These are phyloP conservation scores for Stromatinia cepivora DNA, from an alignment of 2,329 filamentous ascomycete species.

Conservation along the genomic window DNA sequence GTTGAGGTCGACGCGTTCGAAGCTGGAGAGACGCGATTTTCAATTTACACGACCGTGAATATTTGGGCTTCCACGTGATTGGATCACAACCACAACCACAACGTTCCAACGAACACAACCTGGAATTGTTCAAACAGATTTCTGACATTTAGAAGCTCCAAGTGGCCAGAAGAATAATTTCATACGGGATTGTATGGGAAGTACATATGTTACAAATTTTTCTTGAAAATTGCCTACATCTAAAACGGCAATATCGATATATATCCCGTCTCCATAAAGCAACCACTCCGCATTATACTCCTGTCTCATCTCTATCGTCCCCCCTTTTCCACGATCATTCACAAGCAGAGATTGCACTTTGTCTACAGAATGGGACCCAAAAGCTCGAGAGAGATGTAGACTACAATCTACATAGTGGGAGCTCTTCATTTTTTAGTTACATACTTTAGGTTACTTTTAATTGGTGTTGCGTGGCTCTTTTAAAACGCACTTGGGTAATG, in stretches of 20 bases:
- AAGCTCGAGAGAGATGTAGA: not conserved
- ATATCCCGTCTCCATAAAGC: not conserved
- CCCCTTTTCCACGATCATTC: not conserved
- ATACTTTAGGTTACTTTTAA: not conserved
- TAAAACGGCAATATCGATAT: no score
- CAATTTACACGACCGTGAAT: conserved; percentile 31
- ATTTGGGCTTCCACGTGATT: not conserved
- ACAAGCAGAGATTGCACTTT: not conserved
- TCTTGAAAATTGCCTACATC: not conserved
- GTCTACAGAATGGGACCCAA: not conserved
- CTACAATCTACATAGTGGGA: not conserved
- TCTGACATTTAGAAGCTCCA: not conserved
- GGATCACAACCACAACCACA: not conserved
- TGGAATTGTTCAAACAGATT: not conserved
- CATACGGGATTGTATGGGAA: no score
- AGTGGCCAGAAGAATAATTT: not conserved
- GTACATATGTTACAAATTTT: no score
- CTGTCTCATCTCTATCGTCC: not conserved
- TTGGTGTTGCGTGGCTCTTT: not conserved
- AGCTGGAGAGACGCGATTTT: conserved; percentile 27
- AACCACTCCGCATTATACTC: not conserved
- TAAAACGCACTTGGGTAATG: not conserved
- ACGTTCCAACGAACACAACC: not conserved
- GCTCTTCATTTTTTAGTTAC: not conserved
- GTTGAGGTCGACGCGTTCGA: conserved; percentile 30